Evolutionary conservation across 495 filamentous ascomycete genomes (phyloP).

Genomic region (Rusavskia elegans): DNA sequence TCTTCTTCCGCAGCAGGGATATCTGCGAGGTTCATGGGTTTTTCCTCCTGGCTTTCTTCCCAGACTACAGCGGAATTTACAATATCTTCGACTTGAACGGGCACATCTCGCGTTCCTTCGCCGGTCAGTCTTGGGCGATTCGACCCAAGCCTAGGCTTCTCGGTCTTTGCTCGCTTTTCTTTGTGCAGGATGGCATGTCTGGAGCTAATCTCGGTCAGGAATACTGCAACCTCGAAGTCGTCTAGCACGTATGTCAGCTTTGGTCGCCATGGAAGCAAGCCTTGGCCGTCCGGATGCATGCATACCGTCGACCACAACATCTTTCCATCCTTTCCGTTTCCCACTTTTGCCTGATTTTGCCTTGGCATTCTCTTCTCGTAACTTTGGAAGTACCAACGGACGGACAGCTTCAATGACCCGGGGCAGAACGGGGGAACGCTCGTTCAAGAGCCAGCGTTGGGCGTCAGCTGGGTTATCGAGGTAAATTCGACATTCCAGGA

Average conservation of each 20-base stretch:
- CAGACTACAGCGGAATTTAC: slow-evolving; percentile 8
- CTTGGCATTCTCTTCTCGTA: slow-evolving; percentile 61
- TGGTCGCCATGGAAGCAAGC: background rate
- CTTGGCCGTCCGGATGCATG: background rate
- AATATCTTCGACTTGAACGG: slow-evolving; percentile 31
- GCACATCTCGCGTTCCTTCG: slow-evolving; percentile 29
- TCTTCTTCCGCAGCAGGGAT: slow-evolving; percentile 22
- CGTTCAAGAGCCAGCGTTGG: slow-evolving; percentile 65
- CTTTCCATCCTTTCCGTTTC: slow-evolving; percentile 66
- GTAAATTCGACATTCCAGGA: slow-evolving; percentile 89
- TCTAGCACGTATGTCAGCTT: slow-evolving; percentile 31
- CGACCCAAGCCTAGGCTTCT: slow-evolving; percentile 34
- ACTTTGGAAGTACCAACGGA: slow-evolving; percentile 73
- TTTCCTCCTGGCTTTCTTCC: slow-evolving; percentile 27
- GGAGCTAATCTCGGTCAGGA: slow-evolving; percentile 76
- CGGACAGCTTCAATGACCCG: slow-evolving; percentile 70
- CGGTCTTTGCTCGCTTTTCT: slow-evolving; percentile 50
- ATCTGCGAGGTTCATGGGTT: slow-evolving; percentile 19
- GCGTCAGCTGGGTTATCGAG: slow-evolving; percentile 73
- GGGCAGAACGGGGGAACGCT: slow-evolving; percentile 55
- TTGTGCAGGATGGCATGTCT: slow-evolving; percentile 79
- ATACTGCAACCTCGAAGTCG: slow-evolving; percentile 88
- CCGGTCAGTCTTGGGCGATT: slow-evolving; percentile 36
- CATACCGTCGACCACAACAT: slow-evolving; percentile 70
- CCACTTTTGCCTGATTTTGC: slow-evolving; percentile 31